These are phyloP conservation scores for Pleodorina starrii DNA, from an alignment of 139 green algal species.

Conservation along the genomic window DNA sequence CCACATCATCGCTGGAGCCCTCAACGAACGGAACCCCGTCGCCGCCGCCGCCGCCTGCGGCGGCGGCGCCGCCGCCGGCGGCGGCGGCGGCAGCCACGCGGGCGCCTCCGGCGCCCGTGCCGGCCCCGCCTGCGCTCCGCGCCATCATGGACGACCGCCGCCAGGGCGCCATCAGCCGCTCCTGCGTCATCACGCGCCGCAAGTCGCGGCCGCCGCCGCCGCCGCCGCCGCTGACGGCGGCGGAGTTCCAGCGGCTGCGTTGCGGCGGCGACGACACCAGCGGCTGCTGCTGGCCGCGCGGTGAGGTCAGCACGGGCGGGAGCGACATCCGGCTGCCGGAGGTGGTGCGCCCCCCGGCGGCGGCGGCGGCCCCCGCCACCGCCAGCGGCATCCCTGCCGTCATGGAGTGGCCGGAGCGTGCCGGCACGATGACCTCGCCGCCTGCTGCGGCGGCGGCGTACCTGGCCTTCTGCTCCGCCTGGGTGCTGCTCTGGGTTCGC, in stretches of 20 bases:
- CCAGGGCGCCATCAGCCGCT: slow-evolving; percentile 31
- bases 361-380: neutral
- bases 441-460: neutral
- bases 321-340: neutral
- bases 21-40: neutral
- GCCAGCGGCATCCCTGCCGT: neutral
- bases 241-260: neutral
- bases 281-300: too few species aligned
- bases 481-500: slow-evolving; percentile 19
- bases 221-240: too few species aligned
- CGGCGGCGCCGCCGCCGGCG: slow-evolving; percentile 4
- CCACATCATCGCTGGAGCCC: neutral
- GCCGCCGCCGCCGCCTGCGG: too few species aligned
- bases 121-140: neutral
- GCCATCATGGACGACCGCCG: neutral
- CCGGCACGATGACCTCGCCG: neutral
- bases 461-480: neutral
- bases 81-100: neutral
- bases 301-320: too few species aligned
- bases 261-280: slow-evolving; percentile 1
- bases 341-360: too few species aligned
- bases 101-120: too few species aligned
- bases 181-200: neutral
- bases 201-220: neutral
- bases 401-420: neutral